A percentile compares a stretch with the other conserved stretches of the same genome.
phyloP scores from a whole-genome alignment of 2,329 filamentous ascomycete species.

The Aspergillus novofumigatus region DNA sequence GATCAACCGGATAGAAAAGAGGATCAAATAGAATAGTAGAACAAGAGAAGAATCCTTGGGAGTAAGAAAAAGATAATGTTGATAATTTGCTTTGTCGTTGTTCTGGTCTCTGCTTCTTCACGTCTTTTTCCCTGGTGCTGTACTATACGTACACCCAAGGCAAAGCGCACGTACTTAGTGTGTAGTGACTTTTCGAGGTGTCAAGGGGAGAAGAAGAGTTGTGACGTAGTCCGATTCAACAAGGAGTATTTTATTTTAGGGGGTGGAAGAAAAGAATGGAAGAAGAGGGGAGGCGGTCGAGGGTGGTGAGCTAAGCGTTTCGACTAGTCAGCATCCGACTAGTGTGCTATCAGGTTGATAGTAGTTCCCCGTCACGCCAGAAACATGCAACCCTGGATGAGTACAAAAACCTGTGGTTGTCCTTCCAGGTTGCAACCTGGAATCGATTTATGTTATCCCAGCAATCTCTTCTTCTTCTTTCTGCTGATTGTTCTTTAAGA shows the following conservation, averaged over 20 bases:
- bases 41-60: slow-evolving; percentile 12
- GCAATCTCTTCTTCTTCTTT: slow-evolving; percentile 1
- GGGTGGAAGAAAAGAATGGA: slow-evolving; percentile 2
- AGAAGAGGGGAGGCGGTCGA: slow-evolving; percentile 25
- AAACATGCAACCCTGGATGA: slow-evolving; percentile 19
- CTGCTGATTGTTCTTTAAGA: not conserved
- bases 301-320: slow-evolving; percentile 17
- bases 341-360: not conserved
- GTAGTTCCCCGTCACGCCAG: slow-evolving; percentile 2
- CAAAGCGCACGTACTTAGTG: slow-evolving; percentile 5
- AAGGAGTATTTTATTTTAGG: slow-evolving; percentile 33
- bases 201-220: slow-evolving; percentile 23
- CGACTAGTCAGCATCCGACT: not conserved
- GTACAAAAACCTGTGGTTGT: slow-evolving; percentile 18
- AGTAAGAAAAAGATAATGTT: not conserved
- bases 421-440: slow-evolving; percentile 13
- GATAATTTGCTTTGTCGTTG: not conserved
- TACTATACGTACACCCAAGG: not conserved
- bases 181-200: slow-evolving; percentile 2
- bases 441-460: not conserved
- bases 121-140: not conserved
- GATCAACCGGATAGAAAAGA: slow-evolving; percentile 8
- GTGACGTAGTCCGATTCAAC: slow-evolving; percentile 37
- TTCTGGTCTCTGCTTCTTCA: not conserved
- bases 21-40: slow-evolving; percentile 11